Evolutionary conservation across 1,284 basidiomycete genomes (phyloP).

Genomic region (Paramarasmius palmivorus): DNA sequence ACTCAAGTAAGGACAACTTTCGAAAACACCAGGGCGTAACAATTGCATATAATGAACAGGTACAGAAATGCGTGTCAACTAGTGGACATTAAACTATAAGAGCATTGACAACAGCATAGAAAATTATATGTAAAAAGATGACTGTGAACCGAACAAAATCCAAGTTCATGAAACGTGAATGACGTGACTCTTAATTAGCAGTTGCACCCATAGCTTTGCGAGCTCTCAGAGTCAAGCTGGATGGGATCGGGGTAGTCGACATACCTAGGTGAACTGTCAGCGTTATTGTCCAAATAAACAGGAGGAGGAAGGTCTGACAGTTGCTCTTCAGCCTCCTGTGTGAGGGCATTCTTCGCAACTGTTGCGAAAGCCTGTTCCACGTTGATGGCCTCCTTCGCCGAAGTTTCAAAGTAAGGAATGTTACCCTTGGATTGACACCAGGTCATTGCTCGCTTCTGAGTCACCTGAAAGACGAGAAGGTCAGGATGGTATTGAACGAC

Average conservation of each 20-base stretch:
- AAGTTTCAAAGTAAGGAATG: conserved; percentile 99
- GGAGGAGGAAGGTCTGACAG: conserved; percentile 57
- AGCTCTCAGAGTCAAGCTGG: conserved; percentile 91
- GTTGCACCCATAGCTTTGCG: conserved; percentile 91
- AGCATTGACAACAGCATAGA: conserved; percentile 1
- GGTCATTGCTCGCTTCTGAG: conserved; percentile 99
- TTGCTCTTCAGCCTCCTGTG: conserved; percentile 96
- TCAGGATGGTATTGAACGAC: conserved; percentile 10
- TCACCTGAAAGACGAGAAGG: conserved; percentile 60
- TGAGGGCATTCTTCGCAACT: conserved; percentile 96
- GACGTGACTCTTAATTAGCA: conserved; percentile 55
- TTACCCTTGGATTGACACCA: conserved; percentile 99
- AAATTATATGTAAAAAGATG: conserved; percentile 15
- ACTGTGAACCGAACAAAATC: conserved; percentile 5
- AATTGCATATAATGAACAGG: background rate
- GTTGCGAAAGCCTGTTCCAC: conserved; percentile 99
- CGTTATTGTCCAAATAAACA: conserved; percentile 16
- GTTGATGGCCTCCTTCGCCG: conserved; percentile 99
- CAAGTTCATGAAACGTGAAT: conserved; percentile 8
- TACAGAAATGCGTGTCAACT: conserved; percentile 5
- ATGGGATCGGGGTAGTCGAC: conserved; percentile 99
- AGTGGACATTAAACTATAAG: conserved; percentile 23
- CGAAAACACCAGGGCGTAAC: background rate
- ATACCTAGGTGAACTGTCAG: conserved; percentile 58
- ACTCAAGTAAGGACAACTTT: background rate